phyloP scores from a whole-genome alignment of 2,329 filamentous ascomycete genomes.

The Microsporum canis region DNA sequence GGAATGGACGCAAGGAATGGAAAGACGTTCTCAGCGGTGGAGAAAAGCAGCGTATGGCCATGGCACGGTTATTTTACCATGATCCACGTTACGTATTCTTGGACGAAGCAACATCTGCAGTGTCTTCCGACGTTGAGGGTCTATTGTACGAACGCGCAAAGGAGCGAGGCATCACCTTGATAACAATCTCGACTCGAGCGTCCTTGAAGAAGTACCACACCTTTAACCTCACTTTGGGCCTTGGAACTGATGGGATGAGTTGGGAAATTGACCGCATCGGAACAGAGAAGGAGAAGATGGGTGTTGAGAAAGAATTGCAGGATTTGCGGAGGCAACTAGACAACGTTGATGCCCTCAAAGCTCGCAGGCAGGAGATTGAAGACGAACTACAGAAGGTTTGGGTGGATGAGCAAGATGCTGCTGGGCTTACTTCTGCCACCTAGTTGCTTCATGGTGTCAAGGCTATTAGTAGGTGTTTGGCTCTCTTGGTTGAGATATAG shows the following conservation, averaged over 20 bases:
- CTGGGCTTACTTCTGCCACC: background rate
- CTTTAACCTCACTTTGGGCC: conserved; percentile 74
- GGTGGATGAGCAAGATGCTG: conserved; percentile 27
- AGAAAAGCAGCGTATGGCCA: conserved; percentile 91
- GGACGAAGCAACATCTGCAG: conserved; percentile 90
- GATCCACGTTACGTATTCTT: conserved; percentile 90
- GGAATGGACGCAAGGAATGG: conserved; percentile 96
- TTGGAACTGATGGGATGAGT: conserved; percentile 67
- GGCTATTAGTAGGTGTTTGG: no score
- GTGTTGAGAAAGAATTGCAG: conserved; percentile 79
- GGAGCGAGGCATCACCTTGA: conserved; percentile 83
- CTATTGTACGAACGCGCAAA: conserved; percentile 88
- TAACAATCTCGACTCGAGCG: conserved; percentile 89
- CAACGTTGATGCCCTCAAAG: conserved; percentile 76
- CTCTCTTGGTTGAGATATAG: no score
- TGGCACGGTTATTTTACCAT: conserved; percentile 84
- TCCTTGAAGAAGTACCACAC: conserved; percentile 94
- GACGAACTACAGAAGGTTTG: conserved; percentile 59
- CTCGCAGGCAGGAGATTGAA: conserved; percentile 68
- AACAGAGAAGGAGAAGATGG: conserved; percentile 82
- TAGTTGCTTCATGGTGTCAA: background rate
- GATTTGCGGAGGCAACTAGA: conserved; percentile 69
- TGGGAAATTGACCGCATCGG: conserved; percentile 94
- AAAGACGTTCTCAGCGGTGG: conserved; percentile 95
- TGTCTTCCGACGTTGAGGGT: conserved; percentile 88